Conservation (phyloP, 1,139 yeast species). For the Geotrichum histeridarum region DNA sequence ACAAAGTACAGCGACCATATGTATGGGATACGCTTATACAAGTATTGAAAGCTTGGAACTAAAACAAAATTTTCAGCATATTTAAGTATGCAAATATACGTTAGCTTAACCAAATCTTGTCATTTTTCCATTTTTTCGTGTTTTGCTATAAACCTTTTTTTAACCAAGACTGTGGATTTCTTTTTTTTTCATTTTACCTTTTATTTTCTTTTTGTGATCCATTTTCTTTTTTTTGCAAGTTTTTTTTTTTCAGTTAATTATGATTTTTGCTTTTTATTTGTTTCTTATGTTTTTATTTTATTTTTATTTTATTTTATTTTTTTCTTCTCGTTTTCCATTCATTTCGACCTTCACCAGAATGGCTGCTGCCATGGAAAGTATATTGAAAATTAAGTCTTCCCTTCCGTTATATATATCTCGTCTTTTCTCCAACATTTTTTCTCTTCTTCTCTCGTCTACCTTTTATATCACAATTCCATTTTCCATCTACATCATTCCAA, state of each 20-base stretch:
- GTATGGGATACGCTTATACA: no score
- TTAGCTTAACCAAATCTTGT: no score
- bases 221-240: constrained; percentile 4
- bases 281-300: neutral
- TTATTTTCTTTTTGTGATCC: neutral
- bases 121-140: no score
- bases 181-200: neutral
- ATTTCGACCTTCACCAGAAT: neutral
- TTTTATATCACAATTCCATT: no score
- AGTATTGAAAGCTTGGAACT: no score
- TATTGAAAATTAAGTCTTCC: neutral
- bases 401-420: neutral
- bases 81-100: no score
- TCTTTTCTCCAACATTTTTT: neutral
- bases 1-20: no score
- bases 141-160: no score
- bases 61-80: no score
- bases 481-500: no score
- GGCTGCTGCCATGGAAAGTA: neutral
- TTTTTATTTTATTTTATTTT: neutral
- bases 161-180: no score
- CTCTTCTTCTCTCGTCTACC: no score
- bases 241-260: constrained; percentile 2
- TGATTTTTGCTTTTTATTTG: neutral
- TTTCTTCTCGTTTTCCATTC: constrained; percentile 6